phyloP scores from a whole-genome alignment of 2,329 filamentous ascomycete species.

The Coniochaeta sp. region DNA sequence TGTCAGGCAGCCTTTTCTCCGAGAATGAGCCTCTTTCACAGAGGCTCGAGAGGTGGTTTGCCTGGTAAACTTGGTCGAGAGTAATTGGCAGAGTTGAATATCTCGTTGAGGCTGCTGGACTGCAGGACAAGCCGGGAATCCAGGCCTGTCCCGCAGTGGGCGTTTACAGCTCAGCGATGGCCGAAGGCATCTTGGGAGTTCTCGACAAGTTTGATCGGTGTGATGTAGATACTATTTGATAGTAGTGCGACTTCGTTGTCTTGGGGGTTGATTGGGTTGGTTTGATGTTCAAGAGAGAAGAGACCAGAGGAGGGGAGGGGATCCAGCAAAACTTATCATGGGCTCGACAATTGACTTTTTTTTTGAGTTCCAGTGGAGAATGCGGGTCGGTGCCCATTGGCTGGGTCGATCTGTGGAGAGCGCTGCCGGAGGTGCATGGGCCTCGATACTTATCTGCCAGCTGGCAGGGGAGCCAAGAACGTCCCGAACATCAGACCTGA shows the following conservation, averaged over 20 bases:
- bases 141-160: constrained; percentile 66
- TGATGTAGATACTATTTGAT: constrained; percentile 24
- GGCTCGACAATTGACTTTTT: constrained; percentile 22
- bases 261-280: constrained; percentile 30
- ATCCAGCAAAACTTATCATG: constrained; percentile 16
- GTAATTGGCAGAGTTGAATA: constrained; percentile 51
- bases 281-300: constrained; percentile 25
- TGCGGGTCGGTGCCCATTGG: constrained; percentile 1
- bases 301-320: constrained; percentile 22
- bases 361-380: constrained; percentile 12
- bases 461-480: no score
- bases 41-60: constrained; percentile 36
- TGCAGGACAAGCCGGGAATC: constrained; percentile 56
- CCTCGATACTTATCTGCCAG: background rate
- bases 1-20: constrained; percentile 26
- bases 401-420: background rate
- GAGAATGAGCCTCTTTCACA: constrained; percentile 4
- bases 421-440: background rate
- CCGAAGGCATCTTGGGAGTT: constrained; percentile 58
- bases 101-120: constrained; percentile 81
- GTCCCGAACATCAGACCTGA: no score
- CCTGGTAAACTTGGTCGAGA: constrained; percentile 62
- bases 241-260: constrained; percentile 61
- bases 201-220: constrained; percentile 59
- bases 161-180: constrained; percentile 88